These are phyloP conservation scores for Boletus tylopilopsis DNA, from an alignment of 768 basidiomycete genomes.

Conservation along the genomic window DNA sequence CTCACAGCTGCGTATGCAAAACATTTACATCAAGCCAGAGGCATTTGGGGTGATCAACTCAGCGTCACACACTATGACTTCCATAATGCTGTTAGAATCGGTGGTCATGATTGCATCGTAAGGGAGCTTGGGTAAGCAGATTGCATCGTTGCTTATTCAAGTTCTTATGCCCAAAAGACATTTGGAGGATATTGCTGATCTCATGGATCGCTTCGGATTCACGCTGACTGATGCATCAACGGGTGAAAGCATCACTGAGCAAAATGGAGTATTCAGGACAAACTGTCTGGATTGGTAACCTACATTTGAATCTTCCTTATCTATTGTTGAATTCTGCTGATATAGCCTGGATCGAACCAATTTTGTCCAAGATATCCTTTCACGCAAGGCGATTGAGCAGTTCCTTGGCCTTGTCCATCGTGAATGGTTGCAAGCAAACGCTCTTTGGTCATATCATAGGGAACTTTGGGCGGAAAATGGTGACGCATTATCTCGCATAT, in stretches of 20 bases:
- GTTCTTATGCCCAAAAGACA: conserved; percentile 41
- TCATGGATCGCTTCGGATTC: conserved; percentile 81
- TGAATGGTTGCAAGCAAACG: conserved; percentile 65
- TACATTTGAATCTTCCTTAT: background rate
- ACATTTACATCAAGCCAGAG: conserved; percentile 67
- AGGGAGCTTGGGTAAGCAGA: conserved; percentile 59
- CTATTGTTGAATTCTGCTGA: conserved; percentile 3
- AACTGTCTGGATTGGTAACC: conserved; percentile 94
- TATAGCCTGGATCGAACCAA: conserved; percentile 92
- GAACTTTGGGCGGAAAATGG: conserved; percentile 98
- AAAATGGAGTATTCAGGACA: conserved; percentile 88
- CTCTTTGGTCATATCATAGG: conserved; percentile 84
- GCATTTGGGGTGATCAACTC: conserved; percentile 62
- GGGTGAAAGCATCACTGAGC: conserved; percentile 76
- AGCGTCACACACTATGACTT: conserved; percentile 92
- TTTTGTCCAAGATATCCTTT: conserved; percentile 94
- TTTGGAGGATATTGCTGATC: conserved; percentile 52
- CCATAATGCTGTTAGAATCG: conserved; percentile 72
- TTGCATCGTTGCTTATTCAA: background rate
- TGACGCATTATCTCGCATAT: conserved; percentile 88
- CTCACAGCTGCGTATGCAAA: conserved; percentile 80
- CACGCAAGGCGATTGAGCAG: conserved; percentile 73
- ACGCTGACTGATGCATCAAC: conserved; percentile 68
- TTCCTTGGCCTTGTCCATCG: conserved; percentile 77
- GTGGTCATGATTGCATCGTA: conserved; percentile 85